Evolutionary conservation across 2,329 filamentous ascomycete genomes (phyloP), one percentile per base, ranked within the genome.

Genomic region (Westerdykella sp.): DNA sequence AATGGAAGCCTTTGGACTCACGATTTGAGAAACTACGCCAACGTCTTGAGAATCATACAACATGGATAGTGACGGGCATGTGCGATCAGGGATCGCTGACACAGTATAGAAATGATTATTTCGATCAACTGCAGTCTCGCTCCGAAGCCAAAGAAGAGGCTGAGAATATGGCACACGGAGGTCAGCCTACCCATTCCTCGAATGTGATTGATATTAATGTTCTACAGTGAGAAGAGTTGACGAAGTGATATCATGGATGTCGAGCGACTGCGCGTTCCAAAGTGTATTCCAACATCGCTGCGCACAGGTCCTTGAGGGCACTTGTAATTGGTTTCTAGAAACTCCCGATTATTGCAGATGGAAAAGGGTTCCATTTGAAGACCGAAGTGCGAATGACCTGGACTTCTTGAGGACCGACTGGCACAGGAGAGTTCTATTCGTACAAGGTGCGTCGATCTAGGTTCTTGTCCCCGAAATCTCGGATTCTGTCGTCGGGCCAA

Each of bases 1-100:
- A 48, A 32, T 62, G 55, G 60, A 46, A 54, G 34, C 58, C 60
- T 22, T 49, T 64, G 15, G 58, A 64, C 44, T 59, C 58, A n/a
- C 53, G 60, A 9, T 56, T 64, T 37, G 45, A 54, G 5, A 50
- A 48, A 13, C 39, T 63, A 11, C 54, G 60, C 31, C 38, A 48
- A 35, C 46, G 55, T n/a, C 40, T 64, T 14, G 35, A 34, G 18
- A 47, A 47, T 10, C 57, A 62, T 37, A 53, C 45, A 35, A 45
- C 35, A 49, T 64, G 59, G 59, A 42, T 64, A 41, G 54, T 58
- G 40, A 25, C 23, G 23, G 23, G 23, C 10, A 5, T 25, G 10
- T 25, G 5, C 23, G 23, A 25, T 10, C 23, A 25, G 23, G 23
- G 23, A 25, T 25, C 23, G 23, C 23, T 25, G 22, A 45, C 48